These are phyloP conservation scores for Populus hybrid DNA, from an alignment of 441 rosid species.

Conservation along the genomic window DNA sequence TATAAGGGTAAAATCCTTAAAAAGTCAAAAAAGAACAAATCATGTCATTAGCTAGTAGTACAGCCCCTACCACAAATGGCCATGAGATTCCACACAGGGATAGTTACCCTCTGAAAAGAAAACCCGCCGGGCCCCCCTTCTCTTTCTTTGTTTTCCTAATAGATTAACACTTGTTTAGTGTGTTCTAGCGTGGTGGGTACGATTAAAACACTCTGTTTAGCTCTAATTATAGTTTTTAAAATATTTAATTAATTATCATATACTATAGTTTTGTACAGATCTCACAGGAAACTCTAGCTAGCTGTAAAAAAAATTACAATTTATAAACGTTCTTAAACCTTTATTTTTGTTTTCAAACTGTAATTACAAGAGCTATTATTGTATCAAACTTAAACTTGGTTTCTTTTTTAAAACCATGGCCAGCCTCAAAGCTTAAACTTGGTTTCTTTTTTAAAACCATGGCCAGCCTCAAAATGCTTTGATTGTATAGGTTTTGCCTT, in stretches of 20 bases:
- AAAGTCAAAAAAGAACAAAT: too few relatives aligned
- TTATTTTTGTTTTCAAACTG: too few relatives aligned
- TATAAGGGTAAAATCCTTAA: not conserved
- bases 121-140: not conserved
- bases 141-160: too few relatives aligned
- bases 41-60: not conserved
- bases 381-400: not conserved
- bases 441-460: not conserved
- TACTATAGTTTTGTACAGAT: too few relatives aligned
- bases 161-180: not conserved
- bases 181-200: not conserved
- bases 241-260: too few relatives aligned
- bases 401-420: not conserved
- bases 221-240: too few relatives aligned
- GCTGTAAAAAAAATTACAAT: too few relatives aligned
- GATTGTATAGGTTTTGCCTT: not conserved
- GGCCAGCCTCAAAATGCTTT: not conserved
- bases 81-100: constrained; percentile 2
- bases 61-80: not conserved
- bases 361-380: too few relatives aligned
- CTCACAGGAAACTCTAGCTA: not conserved
- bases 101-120: not conserved
- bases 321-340: too few relatives aligned
- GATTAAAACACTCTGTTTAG: not conserved
- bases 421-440: not conserved